Conservation (phyloP, 768 basidiomycete genomes). For the Naganishia vaughanmartiniae region DNA sequence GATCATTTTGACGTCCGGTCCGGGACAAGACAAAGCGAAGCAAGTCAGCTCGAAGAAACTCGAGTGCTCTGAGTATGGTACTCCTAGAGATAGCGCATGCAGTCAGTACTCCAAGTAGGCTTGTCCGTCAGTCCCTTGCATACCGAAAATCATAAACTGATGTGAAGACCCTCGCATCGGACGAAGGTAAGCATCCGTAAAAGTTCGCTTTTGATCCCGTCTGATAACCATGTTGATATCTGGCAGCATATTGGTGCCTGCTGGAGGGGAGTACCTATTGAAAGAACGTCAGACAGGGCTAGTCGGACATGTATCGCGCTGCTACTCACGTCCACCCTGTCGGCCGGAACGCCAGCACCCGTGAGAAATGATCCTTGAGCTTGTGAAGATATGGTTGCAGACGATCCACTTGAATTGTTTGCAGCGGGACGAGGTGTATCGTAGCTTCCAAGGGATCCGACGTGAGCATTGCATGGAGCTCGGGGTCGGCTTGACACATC, state of each 20-base stretch:
- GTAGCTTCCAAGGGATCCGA: constrained; percentile 62
- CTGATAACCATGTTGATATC: constrained; percentile 69
- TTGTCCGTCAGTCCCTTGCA: constrained; percentile 49
- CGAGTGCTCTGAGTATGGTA: constrained; percentile 87
- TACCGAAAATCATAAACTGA: constrained; percentile 70
- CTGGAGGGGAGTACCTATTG: constrained; percentile 64
- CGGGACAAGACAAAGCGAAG: constrained; percentile 76
- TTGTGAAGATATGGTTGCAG: constrained; percentile 73
- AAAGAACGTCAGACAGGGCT: neutral
- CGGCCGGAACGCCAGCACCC: constrained; percentile 78
- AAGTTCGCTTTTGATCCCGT: constrained; percentile 64
- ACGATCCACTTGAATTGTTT: constrained; percentile 68
- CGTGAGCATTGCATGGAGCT: constrained; percentile 74
- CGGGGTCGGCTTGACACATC: constrained; percentile 77
- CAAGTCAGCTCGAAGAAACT: constrained; percentile 94
- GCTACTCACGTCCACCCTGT: constrained; percentile 89
- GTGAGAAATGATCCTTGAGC: constrained; percentile 68
- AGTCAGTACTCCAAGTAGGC: neutral
- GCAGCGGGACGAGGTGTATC: constrained; percentile 78
- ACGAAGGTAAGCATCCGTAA: constrained; percentile 67
- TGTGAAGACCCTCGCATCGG: constrained; percentile 70
- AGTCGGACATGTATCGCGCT: neutral
- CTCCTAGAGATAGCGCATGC: constrained; percentile 34
- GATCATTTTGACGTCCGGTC: constrained; percentile 79
- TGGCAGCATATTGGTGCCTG: constrained; percentile 64